A percentile compares a stretch with the other conserved stretches of the same genome.
Conservation (phyloP, 2,329 filamentous ascomycete species). For the Zasmidium angulare region DNA sequence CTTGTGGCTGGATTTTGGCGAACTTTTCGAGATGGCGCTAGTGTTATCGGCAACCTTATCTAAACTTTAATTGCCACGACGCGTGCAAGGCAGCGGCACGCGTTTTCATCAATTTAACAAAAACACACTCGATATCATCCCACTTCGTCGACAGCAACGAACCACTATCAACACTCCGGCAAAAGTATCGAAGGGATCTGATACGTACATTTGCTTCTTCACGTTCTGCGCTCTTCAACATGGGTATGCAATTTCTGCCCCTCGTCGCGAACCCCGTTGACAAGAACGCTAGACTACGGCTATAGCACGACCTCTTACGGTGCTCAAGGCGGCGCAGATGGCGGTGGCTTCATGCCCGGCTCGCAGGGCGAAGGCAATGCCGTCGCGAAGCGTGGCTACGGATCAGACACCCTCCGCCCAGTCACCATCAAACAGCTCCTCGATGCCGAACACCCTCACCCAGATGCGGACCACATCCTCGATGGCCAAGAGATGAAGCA, state of each 20-base stretch:
- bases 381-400: constrained; percentile 55
- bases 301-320: constrained; percentile 59
- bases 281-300: constrained; percentile 36
- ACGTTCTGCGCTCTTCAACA: not conserved
- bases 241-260: constrained; percentile 9
- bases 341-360: constrained; percentile 59
- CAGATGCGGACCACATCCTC: constrained; percentile 69
- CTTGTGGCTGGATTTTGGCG: not conserved
- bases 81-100: not conserved
- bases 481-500: constrained; percentile 71
- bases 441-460: constrained; percentile 74
- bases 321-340: constrained; percentile 54
- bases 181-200: not conserved
- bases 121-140: not conserved
- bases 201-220: too few species aligned
- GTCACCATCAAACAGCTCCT: constrained; percentile 94
- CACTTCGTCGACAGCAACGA: not conserved
- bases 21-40: not conserved
- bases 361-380: constrained; percentile 45
- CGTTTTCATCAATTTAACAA: not conserved
- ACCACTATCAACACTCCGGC: not conserved
- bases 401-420: constrained; percentile 84
- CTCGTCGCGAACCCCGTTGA: not conserved
- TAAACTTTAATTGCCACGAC: not conserved
- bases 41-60: not conserved